Conservation (phyloP, 305 asterid genomes). For the Withania somnifera region DNA sequence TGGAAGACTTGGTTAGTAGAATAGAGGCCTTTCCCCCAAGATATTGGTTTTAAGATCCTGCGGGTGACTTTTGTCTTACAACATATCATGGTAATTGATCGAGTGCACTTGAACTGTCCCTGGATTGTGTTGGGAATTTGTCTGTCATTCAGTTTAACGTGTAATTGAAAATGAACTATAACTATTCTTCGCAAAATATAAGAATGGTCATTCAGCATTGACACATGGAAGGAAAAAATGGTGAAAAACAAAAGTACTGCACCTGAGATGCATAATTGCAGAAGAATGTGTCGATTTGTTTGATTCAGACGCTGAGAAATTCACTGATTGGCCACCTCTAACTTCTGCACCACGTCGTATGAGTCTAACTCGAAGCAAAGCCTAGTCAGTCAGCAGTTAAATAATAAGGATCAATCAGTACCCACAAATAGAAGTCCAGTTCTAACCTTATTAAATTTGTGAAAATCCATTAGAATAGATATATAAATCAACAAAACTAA, state of each 20-base stretch:
- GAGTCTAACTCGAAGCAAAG: constrained; percentile 53
- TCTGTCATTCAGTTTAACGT: too few relatives aligned
- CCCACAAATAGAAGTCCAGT: background rate
- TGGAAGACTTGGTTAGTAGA: background rate
- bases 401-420: background rate
- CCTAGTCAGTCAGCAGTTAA: constrained; percentile 27
- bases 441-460: background rate
- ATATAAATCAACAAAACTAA: too few relatives aligned
- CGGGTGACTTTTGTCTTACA: background rate
- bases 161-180: too few relatives aligned
- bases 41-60: background rate
- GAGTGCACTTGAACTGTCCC: too few relatives aligned
- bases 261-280: constrained; percentile 38
- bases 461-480: background rate
- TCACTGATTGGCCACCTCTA: constrained; percentile 18
- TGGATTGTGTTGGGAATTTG: too few relatives aligned
- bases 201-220: too few relatives aligned
- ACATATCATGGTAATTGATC: too few relatives aligned
- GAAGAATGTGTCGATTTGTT: constrained; percentile 21
- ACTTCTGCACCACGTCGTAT: constrained; percentile 49
- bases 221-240: too few relatives aligned
- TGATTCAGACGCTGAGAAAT: constrained; percentile 16
- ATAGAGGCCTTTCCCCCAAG: background rate
- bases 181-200: too few relatives aligned
- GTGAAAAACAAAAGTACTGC: background rate